These are phyloP conservation scores for Cytospora piceae DNA, from an alignment of 2,329 filamentous ascomycete genomes.

Conservation along the genomic window DNA sequence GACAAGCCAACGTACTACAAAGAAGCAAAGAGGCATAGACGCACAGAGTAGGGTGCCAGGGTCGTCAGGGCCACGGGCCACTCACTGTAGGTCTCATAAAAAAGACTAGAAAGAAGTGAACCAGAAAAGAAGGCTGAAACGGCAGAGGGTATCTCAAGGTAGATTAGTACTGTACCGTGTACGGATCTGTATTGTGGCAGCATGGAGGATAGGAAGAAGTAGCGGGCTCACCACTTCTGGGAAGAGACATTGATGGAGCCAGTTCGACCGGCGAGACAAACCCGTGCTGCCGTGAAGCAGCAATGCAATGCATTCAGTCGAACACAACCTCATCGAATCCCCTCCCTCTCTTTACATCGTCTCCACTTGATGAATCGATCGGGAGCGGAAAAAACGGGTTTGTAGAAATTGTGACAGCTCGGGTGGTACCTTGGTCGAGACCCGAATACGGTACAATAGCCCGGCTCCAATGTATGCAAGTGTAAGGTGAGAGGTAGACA, in stretches of 20 bases:
- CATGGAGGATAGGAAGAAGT: conserved; percentile 14
- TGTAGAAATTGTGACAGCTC: too few relatives aligned
- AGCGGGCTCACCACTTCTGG: background rate
- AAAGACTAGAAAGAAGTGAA: conserved; percentile 24
- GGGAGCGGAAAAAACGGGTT: too few relatives aligned
- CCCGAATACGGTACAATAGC: too few relatives aligned
- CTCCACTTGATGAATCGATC: background rate
- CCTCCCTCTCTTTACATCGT: background rate
- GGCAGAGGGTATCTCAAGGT: conserved; percentile 24
- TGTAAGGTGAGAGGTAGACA: too few relatives aligned
- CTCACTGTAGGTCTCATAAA: conserved; percentile 13
- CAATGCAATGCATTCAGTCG: conserved; percentile 11
- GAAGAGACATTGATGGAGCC: conserved; percentile 16
- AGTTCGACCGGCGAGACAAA: conserved; percentile 14
- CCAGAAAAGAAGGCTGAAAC: conserved; percentile 30
- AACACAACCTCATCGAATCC: background rate
- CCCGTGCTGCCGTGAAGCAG: conserved; percentile 10
- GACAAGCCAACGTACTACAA: conserved; percentile 5
- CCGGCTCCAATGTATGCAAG: too few relatives aligned
- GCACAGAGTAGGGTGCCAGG: background rate
- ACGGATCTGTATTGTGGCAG: conserved; percentile 12
- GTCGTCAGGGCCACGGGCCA: background rate
- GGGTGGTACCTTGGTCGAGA: too few relatives aligned
- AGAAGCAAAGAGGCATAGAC: background rate
- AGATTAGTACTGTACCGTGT: conserved; percentile 1